A percentile compares a stretch with the other conserved stretches of the same genome.
These are phyloP conservation scores for Chenopodium formosanum DNA, from an alignment of 148 eudicot genomes.

Conservation along the genomic window DNA sequence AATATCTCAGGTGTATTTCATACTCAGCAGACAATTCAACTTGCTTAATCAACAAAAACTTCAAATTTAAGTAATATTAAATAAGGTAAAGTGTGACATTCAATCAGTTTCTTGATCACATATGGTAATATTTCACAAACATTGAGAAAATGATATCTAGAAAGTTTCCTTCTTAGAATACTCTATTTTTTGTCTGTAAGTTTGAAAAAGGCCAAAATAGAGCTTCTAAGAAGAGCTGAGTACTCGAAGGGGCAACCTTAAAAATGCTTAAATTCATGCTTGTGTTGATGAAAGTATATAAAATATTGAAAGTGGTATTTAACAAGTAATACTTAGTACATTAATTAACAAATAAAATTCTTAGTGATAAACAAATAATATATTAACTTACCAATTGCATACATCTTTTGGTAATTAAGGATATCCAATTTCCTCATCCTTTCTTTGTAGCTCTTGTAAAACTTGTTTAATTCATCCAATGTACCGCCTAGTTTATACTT, in stretches of 20 bases:
- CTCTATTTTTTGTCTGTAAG: neutral
- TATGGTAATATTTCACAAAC: conserved; percentile 20
- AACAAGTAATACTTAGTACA: conserved; percentile 12
- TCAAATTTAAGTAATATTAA: conserved; percentile 22
- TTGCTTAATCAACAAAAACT: conserved; percentile 13
- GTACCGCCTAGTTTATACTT: conserved; percentile 51
- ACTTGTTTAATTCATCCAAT: conserved; percentile 68
- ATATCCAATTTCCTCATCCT: conserved; percentile 93
- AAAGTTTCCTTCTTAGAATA: neutral
- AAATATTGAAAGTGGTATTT: neutral
- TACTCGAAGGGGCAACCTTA: neutral
- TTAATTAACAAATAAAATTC: neutral
- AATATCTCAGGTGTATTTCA: neutral
- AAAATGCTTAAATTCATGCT: neutral
- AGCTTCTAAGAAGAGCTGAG: neutral
- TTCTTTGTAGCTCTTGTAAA: conserved; percentile 87
- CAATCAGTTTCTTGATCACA: conserved; percentile 22
- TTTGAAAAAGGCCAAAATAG: neutral
- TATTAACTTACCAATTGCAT: conserved; percentile 76
- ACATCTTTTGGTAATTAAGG: conserved; percentile 97
- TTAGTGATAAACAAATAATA: neutral
- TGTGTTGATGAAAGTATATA: conserved; percentile 5
- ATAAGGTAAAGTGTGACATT: conserved; percentile 26
- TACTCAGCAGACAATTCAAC: neutral
- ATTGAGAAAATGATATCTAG: neutral